Evolutionary conservation across 768 basidiomycete species (phyloP), one percentile per base, ranked within the genome.

Genomic region (Hydnum rufescens): DNA sequence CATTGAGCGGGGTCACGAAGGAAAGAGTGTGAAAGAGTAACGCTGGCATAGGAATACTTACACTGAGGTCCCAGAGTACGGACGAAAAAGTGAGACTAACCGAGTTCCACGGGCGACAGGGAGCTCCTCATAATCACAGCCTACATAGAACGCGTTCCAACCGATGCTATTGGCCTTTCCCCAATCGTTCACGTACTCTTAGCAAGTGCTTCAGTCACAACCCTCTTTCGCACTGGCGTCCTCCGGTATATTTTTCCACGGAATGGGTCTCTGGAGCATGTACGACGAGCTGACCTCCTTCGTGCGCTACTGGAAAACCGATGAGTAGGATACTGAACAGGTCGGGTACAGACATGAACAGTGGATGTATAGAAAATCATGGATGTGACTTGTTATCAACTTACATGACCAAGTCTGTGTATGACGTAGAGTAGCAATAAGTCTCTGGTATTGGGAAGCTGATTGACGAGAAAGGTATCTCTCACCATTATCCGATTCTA

Each of bases 61-160:
- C 8, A 19, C 34, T 8, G 19, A 19, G 8, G 8, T 8, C 19
- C 19, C 19, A 19, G 8, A 8, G 34, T 39, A 8, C 19, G 8
- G 19, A 39, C 8, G 34, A 39, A 39, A 19, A 39, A 39, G 34
- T 8, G 34, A 8, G 19, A 19, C 34, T 39, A 8, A 39, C 34
- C 74, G 66, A 32, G 66, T 59, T 0, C 73, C 73, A 0, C 65
- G 63, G 3, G 36, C 61, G 51, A 74, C 68, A 1, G 62, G 64
- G n/a, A 63, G 36, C 48, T 73, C 69, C 49, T 73, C 70, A 55
- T 72, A 70, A 49, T 71, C 66, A 54, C 71, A 60, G 49, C 71
- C 71, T 31, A 66, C 63, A 60, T 64, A 70, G 54, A 74, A 71
- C 13, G 69, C 67, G 23, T 63, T 60, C 60, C 68, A 73, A 4